phyloP scores from a whole-genome alignment of 1,139 yeast species.

The Taphrina deformans region DNA sequence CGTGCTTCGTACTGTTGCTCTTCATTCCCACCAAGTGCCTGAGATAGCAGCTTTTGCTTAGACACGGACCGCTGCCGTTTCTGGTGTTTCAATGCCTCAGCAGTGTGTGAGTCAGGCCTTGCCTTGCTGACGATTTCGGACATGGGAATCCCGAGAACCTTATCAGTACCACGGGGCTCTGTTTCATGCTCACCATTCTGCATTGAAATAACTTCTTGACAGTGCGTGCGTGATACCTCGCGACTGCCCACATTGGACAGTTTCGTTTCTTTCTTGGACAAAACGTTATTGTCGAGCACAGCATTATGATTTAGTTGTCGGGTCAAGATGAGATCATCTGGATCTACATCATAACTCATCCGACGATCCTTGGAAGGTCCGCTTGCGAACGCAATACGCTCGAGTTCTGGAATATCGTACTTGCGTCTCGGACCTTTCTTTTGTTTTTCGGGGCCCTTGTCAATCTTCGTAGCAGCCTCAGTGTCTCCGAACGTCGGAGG shows the following conservation, averaged over 20 bases:
- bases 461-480: background rate
- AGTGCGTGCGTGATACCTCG: background rate
- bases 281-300: background rate
- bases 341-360: conserved; percentile 11
- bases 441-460: background rate
- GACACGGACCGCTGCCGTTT: no score
- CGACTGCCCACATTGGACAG: background rate
- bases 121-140: background rate
- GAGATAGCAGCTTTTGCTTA: background rate
- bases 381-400: background rate
- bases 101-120: background rate
- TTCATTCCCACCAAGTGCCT: background rate
- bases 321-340: background rate
- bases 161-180: background rate
- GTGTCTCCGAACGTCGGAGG: conserved; percentile 1
- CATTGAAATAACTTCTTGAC: background rate
- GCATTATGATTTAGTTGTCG: background rate
- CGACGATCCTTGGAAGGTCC: conserved; percentile 6
- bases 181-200: background rate
- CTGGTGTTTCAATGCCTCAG: background rate
- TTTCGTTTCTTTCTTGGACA: background rate
- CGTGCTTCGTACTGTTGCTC: background rate
- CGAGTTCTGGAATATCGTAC: conserved; percentile 15
- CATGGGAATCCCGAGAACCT: background rate
- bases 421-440: conserved; percentile 9